Conservation (phyloP, 1,284 basidiomycete species). For the Ceraceosorus guamensis region DNA sequence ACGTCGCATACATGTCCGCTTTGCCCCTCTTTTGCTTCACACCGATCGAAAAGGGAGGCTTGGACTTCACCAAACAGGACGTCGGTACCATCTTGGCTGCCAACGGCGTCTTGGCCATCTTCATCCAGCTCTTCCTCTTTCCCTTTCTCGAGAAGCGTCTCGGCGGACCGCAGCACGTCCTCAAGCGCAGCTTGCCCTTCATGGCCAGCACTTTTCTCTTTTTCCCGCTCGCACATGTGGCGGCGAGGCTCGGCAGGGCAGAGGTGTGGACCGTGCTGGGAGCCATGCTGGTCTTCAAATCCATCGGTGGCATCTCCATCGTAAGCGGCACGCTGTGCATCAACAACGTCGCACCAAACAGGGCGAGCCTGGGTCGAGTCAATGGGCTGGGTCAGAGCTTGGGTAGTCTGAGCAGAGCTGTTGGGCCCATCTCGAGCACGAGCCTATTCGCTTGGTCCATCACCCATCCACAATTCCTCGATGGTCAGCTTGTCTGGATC, state of each 20-base stretch:
- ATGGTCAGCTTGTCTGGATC: slow-evolving; percentile 22
- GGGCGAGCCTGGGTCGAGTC: slow-evolving; percentile 17
- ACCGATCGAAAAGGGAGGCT: slow-evolving; percentile 18
- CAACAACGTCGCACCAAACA: slow-evolving; percentile 22
- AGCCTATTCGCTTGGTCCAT: slow-evolving; percentile 27
- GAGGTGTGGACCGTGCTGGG: slow-evolving; percentile 1
- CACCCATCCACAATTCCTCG: slow-evolving; percentile 7
- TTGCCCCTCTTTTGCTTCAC: slow-evolving; percentile 31
- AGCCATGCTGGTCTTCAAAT: slow-evolving; percentile 14
- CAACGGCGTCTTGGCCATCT: slow-evolving; percentile 23
- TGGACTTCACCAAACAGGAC: slow-evolving; percentile 17
- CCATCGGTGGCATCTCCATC: slow-evolving; percentile 24
- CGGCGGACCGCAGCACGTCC: slow-evolving; percentile 21
- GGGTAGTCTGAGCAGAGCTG: slow-evolving; percentile 18
- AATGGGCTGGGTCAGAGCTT: slow-evolving; percentile 30
- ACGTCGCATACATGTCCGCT: slow-evolving; percentile 25
- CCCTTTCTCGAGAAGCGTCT: slow-evolving; percentile 19
- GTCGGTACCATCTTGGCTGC: slow-evolving; percentile 28
- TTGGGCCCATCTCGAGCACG: slow-evolving; percentile 23
- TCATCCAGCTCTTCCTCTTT: slow-evolving; percentile 27
- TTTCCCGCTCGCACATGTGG: slow-evolving; percentile 24
- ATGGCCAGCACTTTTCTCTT: slow-evolving; percentile 22
- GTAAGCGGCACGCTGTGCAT: slow-evolving; percentile 26
- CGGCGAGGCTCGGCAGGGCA: slow-evolving; percentile 5
- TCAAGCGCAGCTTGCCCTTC: slow-evolving; percentile 14